These are phyloP conservation scores for Metschnikowia kunwiensis DNA, from an alignment of 805 yeast genomes.

Conservation along the genomic window DNA sequence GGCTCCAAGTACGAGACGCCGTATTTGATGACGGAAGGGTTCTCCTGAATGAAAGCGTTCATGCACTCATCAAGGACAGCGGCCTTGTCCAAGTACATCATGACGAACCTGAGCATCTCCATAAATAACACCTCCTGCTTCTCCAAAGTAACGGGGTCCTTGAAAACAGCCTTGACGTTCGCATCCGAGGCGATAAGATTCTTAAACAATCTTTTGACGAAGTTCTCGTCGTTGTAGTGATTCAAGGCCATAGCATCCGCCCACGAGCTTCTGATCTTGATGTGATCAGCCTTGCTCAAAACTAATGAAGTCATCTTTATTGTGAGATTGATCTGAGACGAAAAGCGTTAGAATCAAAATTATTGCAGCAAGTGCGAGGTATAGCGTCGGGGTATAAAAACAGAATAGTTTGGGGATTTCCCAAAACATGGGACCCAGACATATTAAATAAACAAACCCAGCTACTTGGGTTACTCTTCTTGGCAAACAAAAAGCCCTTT, in stretches of 20 bases:
- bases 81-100: slow-evolving; percentile 30
- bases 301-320: slow-evolving; percentile 10
- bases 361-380: too few relatives aligned
- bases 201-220: slow-evolving; percentile 30
- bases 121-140: slow-evolving; percentile 36
- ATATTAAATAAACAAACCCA: too few relatives aligned
- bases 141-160: slow-evolving; percentile 20
- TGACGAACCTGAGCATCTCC: slow-evolving; percentile 33
- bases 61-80: slow-evolving; percentile 32
- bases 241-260: slow-evolving; percentile 27
- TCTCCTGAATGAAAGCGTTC: slow-evolving; percentile 31
- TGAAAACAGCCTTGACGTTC: slow-evolving; percentile 22
- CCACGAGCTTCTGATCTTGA: slow-evolving; percentile 33
- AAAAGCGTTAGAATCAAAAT: neutral
- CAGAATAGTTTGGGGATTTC: too few relatives aligned
- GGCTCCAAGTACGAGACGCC: slow-evolving; percentile 37
- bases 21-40: slow-evolving; percentile 23
- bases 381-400: too few relatives aligned
- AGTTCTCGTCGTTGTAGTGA: slow-evolving; percentile 29
- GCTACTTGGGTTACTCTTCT: too few relatives aligned
- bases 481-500: neutral
- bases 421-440: too few relatives aligned
- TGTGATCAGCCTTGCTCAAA: slow-evolving; percentile 18
- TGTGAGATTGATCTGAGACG: neutral
- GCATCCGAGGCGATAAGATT: slow-evolving; percentile 34